phyloP scores from a whole-genome alignment of 352 stramenopile genomes.

The Phytophthora megakarya region DNA sequence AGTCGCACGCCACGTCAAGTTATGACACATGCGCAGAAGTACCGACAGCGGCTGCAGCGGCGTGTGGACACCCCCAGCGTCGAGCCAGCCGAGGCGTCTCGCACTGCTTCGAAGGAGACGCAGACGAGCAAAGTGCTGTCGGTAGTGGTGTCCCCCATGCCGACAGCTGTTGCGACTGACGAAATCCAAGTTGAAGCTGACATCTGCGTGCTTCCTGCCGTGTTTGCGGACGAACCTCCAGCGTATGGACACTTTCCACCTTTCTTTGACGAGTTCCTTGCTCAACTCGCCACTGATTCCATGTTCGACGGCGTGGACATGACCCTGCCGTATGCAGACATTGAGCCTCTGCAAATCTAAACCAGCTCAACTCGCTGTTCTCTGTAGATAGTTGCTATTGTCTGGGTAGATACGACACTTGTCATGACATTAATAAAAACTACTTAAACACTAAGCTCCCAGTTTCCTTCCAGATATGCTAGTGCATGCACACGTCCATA shows the following conservation, averaged over 20 bases:
- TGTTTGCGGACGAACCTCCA: slow-evolving; percentile 18
- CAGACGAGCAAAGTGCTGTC: slow-evolving; percentile 17
- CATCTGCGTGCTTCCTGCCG: slow-evolving; percentile 19
- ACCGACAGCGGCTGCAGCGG: slow-evolving; percentile 33
- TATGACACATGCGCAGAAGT: slow-evolving; percentile 46
- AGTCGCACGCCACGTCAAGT: slow-evolving; percentile 43
- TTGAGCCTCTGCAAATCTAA: slow-evolving; percentile 30
- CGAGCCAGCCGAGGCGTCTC: background rate
- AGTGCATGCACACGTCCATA: slow-evolving; percentile 31
- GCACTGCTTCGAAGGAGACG: background rate
- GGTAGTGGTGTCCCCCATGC: slow-evolving; percentile 24
- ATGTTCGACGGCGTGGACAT: slow-evolving; percentile 30
- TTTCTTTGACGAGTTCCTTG: slow-evolving; percentile 25
- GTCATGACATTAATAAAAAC: slow-evolving; percentile 14
- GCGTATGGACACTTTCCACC: slow-evolving; percentile 4
- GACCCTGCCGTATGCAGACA: slow-evolving; percentile 13
- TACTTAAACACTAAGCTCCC: background rate
- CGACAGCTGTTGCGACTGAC: slow-evolving; percentile 23
- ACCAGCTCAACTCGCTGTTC: background rate
- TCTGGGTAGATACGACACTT: slow-evolving; percentile 15
- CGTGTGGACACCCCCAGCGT: background rate
- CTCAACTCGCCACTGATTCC: slow-evolving; percentile 17
- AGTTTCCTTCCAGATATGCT: slow-evolving; percentile 17
- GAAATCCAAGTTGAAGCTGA: slow-evolving; percentile 34
- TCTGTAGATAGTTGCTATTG: slow-evolving; percentile 4